Conservation (phyloP, 2,329 filamentous ascomycete species). For the Dendryphion nanum region DNA sequence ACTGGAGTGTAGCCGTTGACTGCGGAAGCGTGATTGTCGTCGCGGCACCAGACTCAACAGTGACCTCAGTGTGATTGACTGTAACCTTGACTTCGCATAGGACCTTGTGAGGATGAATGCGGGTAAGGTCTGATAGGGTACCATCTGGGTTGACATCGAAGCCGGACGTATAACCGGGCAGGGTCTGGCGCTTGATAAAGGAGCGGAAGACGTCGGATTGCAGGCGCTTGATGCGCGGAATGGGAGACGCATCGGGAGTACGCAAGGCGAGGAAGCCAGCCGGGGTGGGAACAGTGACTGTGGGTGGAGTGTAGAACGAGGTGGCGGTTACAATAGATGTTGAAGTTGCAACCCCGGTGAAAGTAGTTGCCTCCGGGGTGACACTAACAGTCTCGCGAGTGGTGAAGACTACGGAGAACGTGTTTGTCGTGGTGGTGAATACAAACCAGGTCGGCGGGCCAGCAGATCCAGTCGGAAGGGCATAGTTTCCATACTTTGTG, state of each 20-base stretch:
- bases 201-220: conserved; percentile 5
- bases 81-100: conserved; percentile 12
- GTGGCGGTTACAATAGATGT: conserved; percentile 14
- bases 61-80: conserved; percentile 12
- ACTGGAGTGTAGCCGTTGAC: conserved; percentile 7
- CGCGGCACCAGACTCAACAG: conserved; percentile 11
- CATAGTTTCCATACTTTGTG: conserved; percentile 8
- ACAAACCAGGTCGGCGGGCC: conserved; percentile 11
- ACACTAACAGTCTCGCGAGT: conserved; percentile 14
- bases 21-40: conserved; percentile 11
- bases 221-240: conserved; percentile 19
- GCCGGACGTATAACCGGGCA: conserved; percentile 13
- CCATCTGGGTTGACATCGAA: conserved; percentile 16
- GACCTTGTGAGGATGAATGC: conserved; percentile 13
- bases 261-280: conserved; percentile 16
- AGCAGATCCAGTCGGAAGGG: conserved; percentile 9
- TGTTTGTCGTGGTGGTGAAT: conserved; percentile 11
- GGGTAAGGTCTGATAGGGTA: conserved; percentile 8
- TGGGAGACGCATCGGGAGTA: conserved; percentile 5
- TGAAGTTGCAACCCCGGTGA: conserved; percentile 15
- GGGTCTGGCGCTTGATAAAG: conserved; percentile 12
- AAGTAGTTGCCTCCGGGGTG: conserved; percentile 20
- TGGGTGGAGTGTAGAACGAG: conserved; percentile 9
- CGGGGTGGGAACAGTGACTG: conserved; percentile 13
- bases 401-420: conserved; percentile 10